Base-by-base conservation (phyloP, 1,139 yeast genomes). In the Geotrichum macrosporum region DNA sequence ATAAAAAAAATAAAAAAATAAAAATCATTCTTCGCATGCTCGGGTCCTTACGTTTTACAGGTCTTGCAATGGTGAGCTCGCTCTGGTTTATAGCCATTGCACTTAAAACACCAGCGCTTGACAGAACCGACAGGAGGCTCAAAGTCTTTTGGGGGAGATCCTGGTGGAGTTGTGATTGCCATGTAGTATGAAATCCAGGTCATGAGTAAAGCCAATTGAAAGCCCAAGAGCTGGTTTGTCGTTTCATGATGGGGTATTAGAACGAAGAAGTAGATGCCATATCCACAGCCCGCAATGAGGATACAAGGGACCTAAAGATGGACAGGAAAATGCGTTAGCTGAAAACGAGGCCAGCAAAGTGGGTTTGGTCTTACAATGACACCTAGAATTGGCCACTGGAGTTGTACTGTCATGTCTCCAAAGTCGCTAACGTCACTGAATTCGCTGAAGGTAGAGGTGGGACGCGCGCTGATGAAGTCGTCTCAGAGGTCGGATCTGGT, bases 61-160 rank as follows among this genome's bases (percentile, higher is more conserved):
- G 64, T 61, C 31, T 78, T 78, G 64, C 95, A 85, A 62, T 86
- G 95, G 60, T 86, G 95, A 1, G 86, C 63, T 41, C 95, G 69
- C 58, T 80, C 87, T 0, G 94, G 94, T 60, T 85, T 85, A 60
- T 73, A 77, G 18, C 59, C 64, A 27, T 77, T 58, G 62, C 95
- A 86, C 57, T 82, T 84, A 47, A 67, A 61, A 60, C 94, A 84
- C 73, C 77, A 81, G 45, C 79, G 70, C 47, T 69, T 70, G 82
- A 84, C 78, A 46, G 70, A 72, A 2, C 63, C 64, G 4, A 59
- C 56, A 13, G 58, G 53, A 8, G 76, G 70, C 20, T 62, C 53
- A 57, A 68, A 77, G 35, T 60, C 58, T 1, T 55, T 42, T 0
- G 79, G 75, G 0, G 88, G 81, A 2, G 70, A 60, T 0, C 94